phyloP scores from a whole-genome alignment of 192 early-diverging fungal genomes.

The Rhizophagus clarus region DNA sequence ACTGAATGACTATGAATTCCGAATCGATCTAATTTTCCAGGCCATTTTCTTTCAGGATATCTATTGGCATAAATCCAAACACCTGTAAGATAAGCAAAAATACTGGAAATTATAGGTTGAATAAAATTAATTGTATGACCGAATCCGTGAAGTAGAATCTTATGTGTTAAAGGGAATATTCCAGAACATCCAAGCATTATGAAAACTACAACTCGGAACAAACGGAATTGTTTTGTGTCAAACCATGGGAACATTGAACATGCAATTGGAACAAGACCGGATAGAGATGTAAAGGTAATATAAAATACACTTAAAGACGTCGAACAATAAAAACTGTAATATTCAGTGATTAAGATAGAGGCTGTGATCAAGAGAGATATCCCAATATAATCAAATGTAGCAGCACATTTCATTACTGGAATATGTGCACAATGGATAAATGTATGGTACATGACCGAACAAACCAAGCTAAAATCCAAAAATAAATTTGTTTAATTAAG shows the following conservation, averaged over 20 bases:
- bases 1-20: constrained; percentile 61
- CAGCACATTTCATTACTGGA: constrained; percentile 51
- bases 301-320: constrained; percentile 43
- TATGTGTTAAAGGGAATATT: constrained; percentile 53
- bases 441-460: constrained; percentile 63
- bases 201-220: constrained; percentile 59
- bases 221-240: constrained; percentile 52
- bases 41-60: constrained; percentile 63
- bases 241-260: constrained; percentile 50
- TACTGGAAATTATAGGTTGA: constrained; percentile 50
- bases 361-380: constrained; percentile 65
- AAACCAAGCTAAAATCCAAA: constrained; percentile 50
- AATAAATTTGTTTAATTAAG: neutral
- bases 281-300: constrained; percentile 50
- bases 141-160: constrained; percentile 48
- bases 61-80: constrained; percentile 66
- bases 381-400: constrained; percentile 65
- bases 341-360: constrained; percentile 57
- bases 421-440: constrained; percentile 59
- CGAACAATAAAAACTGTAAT: constrained; percentile 63
- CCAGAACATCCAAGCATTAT: constrained; percentile 54
- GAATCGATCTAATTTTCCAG: constrained; percentile 59
- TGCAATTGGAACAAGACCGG: constrained; percentile 43
- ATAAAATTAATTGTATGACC: constrained; percentile 49
- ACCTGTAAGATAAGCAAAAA: constrained; percentile 55